Conservation (phyloP, 306 rosid genomes). For the Vigna hirtella region DNA sequence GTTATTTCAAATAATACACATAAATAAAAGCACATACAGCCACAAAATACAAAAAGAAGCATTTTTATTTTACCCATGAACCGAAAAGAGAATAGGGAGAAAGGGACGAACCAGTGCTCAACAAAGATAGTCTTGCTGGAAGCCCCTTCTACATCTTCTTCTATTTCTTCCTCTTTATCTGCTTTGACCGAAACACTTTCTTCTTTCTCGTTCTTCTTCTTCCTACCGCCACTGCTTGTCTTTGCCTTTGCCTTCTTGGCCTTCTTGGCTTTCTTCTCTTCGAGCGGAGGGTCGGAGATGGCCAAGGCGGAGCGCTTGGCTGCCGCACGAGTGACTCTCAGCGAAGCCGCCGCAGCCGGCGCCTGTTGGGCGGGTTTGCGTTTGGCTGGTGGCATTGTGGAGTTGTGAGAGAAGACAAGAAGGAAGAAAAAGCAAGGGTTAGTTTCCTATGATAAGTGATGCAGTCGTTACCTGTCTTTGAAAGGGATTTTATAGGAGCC, state of each 20-base stretch:
- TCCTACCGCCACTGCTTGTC: background rate
- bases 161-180: background rate
- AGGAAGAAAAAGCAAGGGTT: background rate
- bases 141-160: background rate
- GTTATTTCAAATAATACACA: background rate
- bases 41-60: background rate
- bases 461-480: background rate
- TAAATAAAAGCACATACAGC: background rate
- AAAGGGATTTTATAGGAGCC: background rate
- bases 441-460: background rate
- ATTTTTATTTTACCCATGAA: background rate
- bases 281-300: background rate
- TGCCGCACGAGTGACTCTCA: slow-evolving; percentile 43
- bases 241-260: slow-evolving; percentile 7
- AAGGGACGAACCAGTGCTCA: slow-evolving; percentile 45
- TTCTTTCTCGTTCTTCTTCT: background rate
- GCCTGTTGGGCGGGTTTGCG: slow-evolving; percentile 1
- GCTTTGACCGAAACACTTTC: background rate
- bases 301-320: background rate
- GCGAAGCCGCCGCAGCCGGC: background rate
- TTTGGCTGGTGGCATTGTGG: slow-evolving; percentile 36
- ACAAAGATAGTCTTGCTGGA: slow-evolving; percentile 31
- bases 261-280: slow-evolving; percentile 20
- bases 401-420: no score
- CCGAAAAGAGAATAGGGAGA: background rate